Evolutionary conservation across 495 filamentous ascomycete species (phyloP).

Genomic region (Daldinia concentrica): DNA sequence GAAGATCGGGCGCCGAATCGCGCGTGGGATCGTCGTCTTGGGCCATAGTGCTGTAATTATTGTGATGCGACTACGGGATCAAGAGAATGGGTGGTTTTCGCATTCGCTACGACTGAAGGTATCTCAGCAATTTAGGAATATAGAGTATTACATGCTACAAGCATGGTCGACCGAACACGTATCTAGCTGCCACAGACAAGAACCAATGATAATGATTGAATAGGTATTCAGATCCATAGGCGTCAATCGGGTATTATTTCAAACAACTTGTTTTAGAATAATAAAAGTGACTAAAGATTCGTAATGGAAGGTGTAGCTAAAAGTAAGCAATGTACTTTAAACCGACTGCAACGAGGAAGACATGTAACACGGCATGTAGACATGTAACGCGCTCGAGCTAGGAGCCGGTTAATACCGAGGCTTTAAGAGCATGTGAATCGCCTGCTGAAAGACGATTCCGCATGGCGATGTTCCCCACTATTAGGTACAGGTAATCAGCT

Average conservation of each 20-base stretch:
- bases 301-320: background rate
- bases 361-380: constrained; percentile 1
- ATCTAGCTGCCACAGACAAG: background rate
- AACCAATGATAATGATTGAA: background rate
- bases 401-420: constrained; percentile 28
- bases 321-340: background rate
- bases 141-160: constrained; percentile 32
- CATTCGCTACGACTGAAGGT: constrained; percentile 28
- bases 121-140: constrained; percentile 25
- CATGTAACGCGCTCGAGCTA: background rate
- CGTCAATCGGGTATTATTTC: background rate
- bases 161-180: constrained; percentile 8
- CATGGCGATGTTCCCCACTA: background rate
- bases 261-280: background rate
- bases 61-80: constrained; percentile 13
- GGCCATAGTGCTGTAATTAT: constrained; percentile 44
- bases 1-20: constrained; percentile 78
- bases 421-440: constrained; percentile 32
- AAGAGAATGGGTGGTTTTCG: constrained; percentile 1
- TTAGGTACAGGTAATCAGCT: background rate
- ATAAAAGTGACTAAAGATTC: background rate
- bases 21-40: constrained; percentile 49
- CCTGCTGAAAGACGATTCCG: background rate
- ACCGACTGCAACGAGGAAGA: background rate
- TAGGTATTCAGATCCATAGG: background rate